Base-by-base conservation (phyloP, 1,284 basidiomycete genomes). In the Rhodotorula sp. region DNA sequence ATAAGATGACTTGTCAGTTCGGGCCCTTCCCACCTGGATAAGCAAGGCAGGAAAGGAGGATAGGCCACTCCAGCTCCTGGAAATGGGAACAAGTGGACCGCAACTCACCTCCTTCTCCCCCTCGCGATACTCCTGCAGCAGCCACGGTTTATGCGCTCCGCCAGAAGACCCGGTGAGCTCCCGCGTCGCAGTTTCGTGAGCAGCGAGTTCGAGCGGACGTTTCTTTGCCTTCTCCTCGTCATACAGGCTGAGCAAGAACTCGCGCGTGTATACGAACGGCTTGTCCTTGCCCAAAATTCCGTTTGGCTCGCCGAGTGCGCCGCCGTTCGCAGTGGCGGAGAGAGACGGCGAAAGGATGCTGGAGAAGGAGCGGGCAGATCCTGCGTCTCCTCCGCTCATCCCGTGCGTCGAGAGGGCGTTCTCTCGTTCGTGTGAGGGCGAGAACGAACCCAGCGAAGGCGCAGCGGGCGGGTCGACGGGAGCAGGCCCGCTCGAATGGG, bases 221-320 rank as follows among this genome's bases (percentile, higher is more conserved):
- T 66, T 62, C 56, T 46, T 62, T 2, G 73, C 73, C 69, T 75
- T 75, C 34, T 75, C 71, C 53, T 72, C 66, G 67, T 75, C 73
- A 62, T 75, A 75, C 4, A 75, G 61, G 57, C 68, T 67, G 26
- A 75, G 62, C 46, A 75, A 58, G 51, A 75, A 70, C 37, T 75
- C 73, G 51, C 73, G 55, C 64, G 73, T 67, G 59, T 75, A 75
- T 26, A 73, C 71, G 63, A 75, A 75, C 24, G 73, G 73, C 50
- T 70, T 66, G 15, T 59, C 52, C 37, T 31, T 10, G 20, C 30
- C 13, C 22, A 4, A 48, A 46, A 30, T 56, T 7, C 8, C 22
- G 9, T n/a, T 59, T 20, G n/a, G 48, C 6, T 54, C 63, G 28
- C 50, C 54, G 48, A 37, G 26, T 31, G 6, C 22, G 2, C 48